phyloP scores from a whole-genome alignment of 2,329 filamentous ascomycete species.

The Colletotrichum zoysiae region DNA sequence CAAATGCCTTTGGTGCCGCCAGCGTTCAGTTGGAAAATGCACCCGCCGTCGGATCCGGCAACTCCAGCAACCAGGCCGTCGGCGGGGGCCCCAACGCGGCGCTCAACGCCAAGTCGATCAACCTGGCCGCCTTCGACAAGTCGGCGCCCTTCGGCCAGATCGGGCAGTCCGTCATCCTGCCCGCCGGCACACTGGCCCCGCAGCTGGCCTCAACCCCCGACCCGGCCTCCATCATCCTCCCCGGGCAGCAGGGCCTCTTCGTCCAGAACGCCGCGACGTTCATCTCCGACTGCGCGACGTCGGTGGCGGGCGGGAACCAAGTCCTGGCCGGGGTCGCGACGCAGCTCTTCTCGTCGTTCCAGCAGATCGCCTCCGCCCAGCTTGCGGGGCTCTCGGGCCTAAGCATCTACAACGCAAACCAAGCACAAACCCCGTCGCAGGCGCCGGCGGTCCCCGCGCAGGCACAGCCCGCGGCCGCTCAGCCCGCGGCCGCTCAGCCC shows the following conservation, averaged over 20 bases:
- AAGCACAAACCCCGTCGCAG: slow-evolving; percentile 18
- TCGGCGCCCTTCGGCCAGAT: slow-evolving; percentile 51
- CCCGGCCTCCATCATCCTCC: slow-evolving; percentile 55
- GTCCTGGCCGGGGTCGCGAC: slow-evolving; percentile 24
- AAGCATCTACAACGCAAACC: slow-evolving; percentile 27
- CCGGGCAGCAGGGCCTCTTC: slow-evolving; percentile 50
- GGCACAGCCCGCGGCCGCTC: neutral
- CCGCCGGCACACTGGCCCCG: slow-evolving; percentile 49
- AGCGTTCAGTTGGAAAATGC: slow-evolving; percentile 18
- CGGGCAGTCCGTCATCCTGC: slow-evolving; percentile 52
- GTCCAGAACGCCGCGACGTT: slow-evolving; percentile 52
- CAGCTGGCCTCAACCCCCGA: slow-evolving; percentile 51
- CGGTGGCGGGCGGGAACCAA: slow-evolving; percentile 40
- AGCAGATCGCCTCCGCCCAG: slow-evolving; percentile 48
- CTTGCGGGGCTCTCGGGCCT: slow-evolving; percentile 44
- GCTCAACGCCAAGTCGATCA: slow-evolving; percentile 25
- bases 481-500: neutral
- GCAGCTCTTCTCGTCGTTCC: slow-evolving; percentile 47
- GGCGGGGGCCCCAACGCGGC: slow-evolving; percentile 41
- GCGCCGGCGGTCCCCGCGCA: neutral
- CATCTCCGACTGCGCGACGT: slow-evolving; percentile 51
- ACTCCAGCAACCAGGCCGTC: slow-evolving; percentile 42
- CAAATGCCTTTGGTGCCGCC: slow-evolving; percentile 42
- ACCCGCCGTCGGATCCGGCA: slow-evolving; percentile 13
- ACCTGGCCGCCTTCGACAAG: slow-evolving; percentile 48